Evolutionary conservation across 495 filamentous ascomycete species (phyloP).

Genomic region (Daldinia decipiens): DNA sequence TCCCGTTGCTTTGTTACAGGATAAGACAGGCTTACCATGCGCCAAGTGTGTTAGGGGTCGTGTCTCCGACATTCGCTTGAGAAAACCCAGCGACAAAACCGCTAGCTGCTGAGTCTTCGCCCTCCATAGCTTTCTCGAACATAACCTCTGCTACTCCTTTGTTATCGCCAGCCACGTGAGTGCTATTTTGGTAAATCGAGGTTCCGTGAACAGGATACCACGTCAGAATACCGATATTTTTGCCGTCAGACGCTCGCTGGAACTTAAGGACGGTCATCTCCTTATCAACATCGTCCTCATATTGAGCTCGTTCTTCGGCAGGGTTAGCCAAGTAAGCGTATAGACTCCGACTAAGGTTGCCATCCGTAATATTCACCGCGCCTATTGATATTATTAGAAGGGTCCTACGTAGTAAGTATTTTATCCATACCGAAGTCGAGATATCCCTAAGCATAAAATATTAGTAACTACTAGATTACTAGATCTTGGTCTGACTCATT

Average conservation of each 20-base stretch:
- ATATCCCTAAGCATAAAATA: conserved; percentile 48
- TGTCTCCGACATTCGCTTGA: conserved; percentile 94
- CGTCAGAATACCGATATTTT: conserved; percentile 80
- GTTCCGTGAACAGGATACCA: conserved; percentile 97
- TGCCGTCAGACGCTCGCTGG: conserved; percentile 65
- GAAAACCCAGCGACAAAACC: conserved; percentile 92
- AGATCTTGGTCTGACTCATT: background rate
- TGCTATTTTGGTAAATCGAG: conserved; percentile 91
- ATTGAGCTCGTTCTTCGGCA: conserved; percentile 75
- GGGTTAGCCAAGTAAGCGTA: conserved; percentile 93
- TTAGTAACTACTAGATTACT: no score
- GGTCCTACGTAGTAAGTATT: conserved; percentile 1
- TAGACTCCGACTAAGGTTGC: conserved; percentile 87
- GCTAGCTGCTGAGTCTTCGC: conserved; percentile 54
- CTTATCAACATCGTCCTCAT: conserved; percentile 80
- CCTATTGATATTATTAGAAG: conserved; percentile 41
- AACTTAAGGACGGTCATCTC: conserved; percentile 86
- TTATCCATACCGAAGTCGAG: conserved; percentile 54
- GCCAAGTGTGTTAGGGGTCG: conserved; percentile 85
- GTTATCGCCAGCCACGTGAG: conserved; percentile 92
- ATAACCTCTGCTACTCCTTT: conserved; percentile 89
- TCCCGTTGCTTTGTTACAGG: background rate
- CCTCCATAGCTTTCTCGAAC: conserved; percentile 77
- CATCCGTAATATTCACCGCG: conserved; percentile 62
- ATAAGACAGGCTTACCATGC: conserved; percentile 59